Evolutionary conservation across 1,284 basidiomycete genomes (phyloP), one percentile per base, ranked within the genome.

Genomic region (Moesziomyces globuligerus): DNA sequence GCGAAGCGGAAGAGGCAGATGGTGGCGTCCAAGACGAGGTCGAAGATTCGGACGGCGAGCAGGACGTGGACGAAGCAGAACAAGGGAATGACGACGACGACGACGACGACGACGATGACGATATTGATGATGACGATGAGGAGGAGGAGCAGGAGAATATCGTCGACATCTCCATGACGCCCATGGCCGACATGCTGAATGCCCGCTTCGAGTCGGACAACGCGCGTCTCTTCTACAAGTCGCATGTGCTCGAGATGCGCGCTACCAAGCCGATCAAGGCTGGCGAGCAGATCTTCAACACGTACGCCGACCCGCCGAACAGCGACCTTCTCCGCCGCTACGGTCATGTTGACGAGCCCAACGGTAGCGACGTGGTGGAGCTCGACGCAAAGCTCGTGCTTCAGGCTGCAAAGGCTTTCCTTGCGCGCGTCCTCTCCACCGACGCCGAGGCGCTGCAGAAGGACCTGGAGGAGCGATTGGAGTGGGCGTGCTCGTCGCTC

Each of bases 221-320:
- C 21, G 78, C 92, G 0, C 91, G 90, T 72, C 83, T 95, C 4
- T 94, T 93, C 78, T 89, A 93, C 81, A 91, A 93, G 75, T 86
- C 88, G 34, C 83, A 86, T 7, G 84, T 86, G 21, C 86, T 96
- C 15, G 89, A 87, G 66, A 96, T 97, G 93, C 86, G 90, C 38
- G 86, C 91, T 0, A 95, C 91, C 1, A 89, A 88, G 67, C 81
- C 85, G 2, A 92, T 98, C 62, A 85, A 85, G 56, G 84, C 86
- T 15, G 93, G 93, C 3, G 90, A 92, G 72, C 95, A 98, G 83
- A 93, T 99, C 58, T 83, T 80, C 87, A 98, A 98, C 83, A 98
- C 96, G 0, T 98, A 98, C 82, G 93, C 90, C 23, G 91, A 96
- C 77, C 91, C 90, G 8, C 93, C 95, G 4, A 98, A 98, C 80